Conservation (phyloP, 2,329 filamentous ascomycete genomes). For the Sarocladium strictum region DNA sequence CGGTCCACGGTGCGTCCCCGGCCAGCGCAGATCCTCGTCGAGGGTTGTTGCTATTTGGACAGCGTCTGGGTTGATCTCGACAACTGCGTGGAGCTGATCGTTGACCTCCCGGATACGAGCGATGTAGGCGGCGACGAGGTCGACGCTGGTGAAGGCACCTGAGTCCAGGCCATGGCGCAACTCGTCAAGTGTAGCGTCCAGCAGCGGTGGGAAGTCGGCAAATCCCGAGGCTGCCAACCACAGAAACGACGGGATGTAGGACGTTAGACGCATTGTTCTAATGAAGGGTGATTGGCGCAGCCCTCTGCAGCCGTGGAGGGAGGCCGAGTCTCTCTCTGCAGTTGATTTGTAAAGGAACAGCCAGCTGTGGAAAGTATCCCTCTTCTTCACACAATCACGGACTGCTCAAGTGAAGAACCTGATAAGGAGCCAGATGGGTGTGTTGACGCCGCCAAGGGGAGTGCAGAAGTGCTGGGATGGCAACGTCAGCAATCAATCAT, state of each 20-base stretch:
- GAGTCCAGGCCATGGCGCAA: constrained; percentile 24
- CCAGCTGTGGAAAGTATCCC: too few relatives aligned
- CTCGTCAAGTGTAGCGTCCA: constrained; percentile 27
- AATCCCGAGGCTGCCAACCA: background rate
- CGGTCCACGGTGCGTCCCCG: constrained; percentile 26
- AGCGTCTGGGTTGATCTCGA: constrained; percentile 30
- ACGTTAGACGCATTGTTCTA: background rate
- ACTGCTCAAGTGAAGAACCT: too few relatives aligned
- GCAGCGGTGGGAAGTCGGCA: constrained; percentile 23
- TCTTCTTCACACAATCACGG: too few relatives aligned
- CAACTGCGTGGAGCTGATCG: constrained; percentile 22
- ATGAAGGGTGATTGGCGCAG: too few relatives aligned
- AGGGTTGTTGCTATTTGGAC: constrained; percentile 23
- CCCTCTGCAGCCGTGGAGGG: too few relatives aligned
- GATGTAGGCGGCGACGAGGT: constrained; percentile 25
- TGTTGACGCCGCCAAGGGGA: too few relatives aligned
- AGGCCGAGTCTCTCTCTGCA: too few relatives aligned
- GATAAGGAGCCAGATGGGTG: too few relatives aligned
- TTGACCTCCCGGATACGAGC: constrained; percentile 21
- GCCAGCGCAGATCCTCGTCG: constrained; percentile 22
- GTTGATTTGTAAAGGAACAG: too few relatives aligned
- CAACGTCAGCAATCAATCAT: background rate
- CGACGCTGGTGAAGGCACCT: constrained; percentile 27
- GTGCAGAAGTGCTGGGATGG: background rate
- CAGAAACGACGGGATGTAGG: background rate